Evolutionary conservation across 2,329 filamentous ascomycete species (phyloP).

Genomic region (Alternaria gansuensis): DNA sequence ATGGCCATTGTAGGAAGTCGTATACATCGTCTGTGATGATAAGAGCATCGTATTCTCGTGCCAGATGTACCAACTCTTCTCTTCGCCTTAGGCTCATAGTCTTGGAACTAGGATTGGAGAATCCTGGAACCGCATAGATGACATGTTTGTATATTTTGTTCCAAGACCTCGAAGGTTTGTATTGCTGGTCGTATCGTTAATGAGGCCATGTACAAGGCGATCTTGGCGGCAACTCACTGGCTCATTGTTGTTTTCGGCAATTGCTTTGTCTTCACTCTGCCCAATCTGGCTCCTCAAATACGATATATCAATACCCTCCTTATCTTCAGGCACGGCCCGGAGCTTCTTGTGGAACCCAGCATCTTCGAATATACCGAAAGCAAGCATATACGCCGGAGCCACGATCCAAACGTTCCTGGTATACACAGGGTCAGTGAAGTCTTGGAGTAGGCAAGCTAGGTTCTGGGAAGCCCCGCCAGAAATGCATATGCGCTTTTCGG

Average conservation of each 20-base stretch:
- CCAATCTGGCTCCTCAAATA: conserved; percentile 63
- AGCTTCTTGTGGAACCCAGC: conserved; percentile 73
- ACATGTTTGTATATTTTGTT: conserved; percentile 86
- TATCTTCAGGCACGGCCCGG: conserved; percentile 77
- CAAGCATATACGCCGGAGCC: conserved; percentile 84
- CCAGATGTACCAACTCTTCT: conserved; percentile 74
- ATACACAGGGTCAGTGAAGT: conserved; percentile 79
- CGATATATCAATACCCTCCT: conserved; percentile 76
- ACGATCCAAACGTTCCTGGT: conserved; percentile 83
- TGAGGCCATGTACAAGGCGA: background rate
- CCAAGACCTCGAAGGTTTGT: conserved; percentile 67
- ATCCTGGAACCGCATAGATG: conserved; percentile 88
- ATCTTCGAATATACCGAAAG: conserved; percentile 85
- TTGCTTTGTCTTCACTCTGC: conserved; percentile 59
- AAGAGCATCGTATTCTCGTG: conserved; percentile 81
- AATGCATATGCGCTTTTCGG: conserved; percentile 73
- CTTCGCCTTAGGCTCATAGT: conserved; percentile 78
- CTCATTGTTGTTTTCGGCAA: conserved; percentile 49
- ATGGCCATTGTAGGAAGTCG: conserved; percentile 85
- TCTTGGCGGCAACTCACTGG: conserved; percentile 52
- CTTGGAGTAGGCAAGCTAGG: conserved; percentile 77
- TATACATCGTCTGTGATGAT: conserved; percentile 92
- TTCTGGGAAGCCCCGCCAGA: conserved; percentile 88
- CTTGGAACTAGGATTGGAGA: conserved; percentile 85
- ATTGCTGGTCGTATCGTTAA: conserved; percentile 51